phyloP scores from a whole-genome alignment of 1,284 basidiomycete species.

The Vanrija sp. region DNA sequence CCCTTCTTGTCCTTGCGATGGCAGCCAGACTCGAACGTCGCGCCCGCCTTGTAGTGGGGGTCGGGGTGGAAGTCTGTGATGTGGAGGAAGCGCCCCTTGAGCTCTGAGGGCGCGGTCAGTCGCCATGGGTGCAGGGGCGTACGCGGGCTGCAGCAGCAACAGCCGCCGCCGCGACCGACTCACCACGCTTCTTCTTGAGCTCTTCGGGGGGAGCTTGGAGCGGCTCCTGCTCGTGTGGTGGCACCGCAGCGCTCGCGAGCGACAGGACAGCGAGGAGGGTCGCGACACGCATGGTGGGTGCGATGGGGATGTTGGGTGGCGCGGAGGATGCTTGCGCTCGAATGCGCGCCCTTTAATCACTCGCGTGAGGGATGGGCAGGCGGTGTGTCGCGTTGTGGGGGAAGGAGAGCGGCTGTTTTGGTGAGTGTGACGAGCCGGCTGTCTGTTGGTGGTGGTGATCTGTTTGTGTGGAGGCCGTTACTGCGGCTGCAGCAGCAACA shows the following conservation, averaged over 20 bases:
- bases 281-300: not conserved
- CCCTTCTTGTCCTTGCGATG: constrained; percentile 29
- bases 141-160: not conserved
- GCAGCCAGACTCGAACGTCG: constrained; percentile 43
- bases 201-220: not conserved
- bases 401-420: no score
- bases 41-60: constrained; percentile 41
- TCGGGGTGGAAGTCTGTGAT: constrained; percentile 51
- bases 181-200: constrained; percentile 7
- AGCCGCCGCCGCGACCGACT: not conserved
- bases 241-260: not conserved
- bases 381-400: no score
- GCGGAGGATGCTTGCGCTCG: no score
- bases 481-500: no score
- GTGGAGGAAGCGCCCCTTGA: constrained; percentile 47
- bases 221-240: not conserved
- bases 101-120: constrained; percentile 22
- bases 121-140: not conserved
- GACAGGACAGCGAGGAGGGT: not conserved
- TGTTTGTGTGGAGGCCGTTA: no score
- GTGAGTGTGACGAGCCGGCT: no score
- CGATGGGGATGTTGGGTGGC: no score
- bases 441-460: no score
- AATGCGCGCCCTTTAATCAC: no score
- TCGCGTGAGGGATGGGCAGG: no score